A percentile compares a stretch with the other conserved stretches of the same genome.
Conservation (phyloP, 2,329 filamentous ascomycete genomes). For the Daldinia sp. region DNA sequence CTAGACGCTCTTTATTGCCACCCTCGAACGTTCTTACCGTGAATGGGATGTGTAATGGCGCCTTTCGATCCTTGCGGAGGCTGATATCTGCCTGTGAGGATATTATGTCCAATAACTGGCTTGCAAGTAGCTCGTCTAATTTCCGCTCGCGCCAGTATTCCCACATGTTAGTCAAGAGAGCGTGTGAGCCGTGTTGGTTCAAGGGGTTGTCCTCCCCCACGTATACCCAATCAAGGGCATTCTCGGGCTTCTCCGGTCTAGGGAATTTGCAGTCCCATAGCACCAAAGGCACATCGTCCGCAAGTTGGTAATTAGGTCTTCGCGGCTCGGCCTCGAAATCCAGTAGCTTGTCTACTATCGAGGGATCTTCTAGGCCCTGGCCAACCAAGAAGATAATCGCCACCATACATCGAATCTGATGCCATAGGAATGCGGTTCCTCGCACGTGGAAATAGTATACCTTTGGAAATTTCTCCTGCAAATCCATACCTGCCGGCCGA, state of each 20-base stretch:
- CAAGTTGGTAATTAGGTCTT: conserved; percentile 91
- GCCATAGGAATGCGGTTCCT: conserved; percentile 95
- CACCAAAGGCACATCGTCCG: conserved; percentile 88
- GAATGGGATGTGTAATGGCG: conserved; percentile 33
- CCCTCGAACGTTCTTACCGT: conserved; percentile 65
- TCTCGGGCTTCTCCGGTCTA: conserved; percentile 53
- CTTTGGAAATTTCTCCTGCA: conserved; percentile 61
- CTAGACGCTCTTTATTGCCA: conserved; percentile 62
- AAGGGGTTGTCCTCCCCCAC: conserved; percentile 73
- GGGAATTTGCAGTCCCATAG: conserved; percentile 97
- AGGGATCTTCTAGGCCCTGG: conserved; percentile 84
- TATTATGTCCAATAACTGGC: conserved; percentile 75
- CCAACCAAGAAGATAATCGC: conserved; percentile 91
- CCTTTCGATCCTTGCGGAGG: conserved; percentile 35
- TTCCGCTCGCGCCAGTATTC: conserved; percentile 83
- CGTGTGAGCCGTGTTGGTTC: conserved; percentile 72
- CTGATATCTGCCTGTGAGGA: conserved; percentile 53
- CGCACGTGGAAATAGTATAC: conserved; percentile 90
- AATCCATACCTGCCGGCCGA: conserved; percentile 49
- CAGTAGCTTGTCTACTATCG: conserved; percentile 78
- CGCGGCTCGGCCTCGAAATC: conserved; percentile 77
- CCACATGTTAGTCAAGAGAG: conserved; percentile 83
- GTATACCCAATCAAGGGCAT: conserved; percentile 82
- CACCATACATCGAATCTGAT: conserved; percentile 97
- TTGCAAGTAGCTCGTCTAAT: conserved; percentile 89